Evolutionary conservation across 2,329 filamentous ascomycete genomes (phyloP).

Genomic region (Verticillium zaregamsianum): DNA sequence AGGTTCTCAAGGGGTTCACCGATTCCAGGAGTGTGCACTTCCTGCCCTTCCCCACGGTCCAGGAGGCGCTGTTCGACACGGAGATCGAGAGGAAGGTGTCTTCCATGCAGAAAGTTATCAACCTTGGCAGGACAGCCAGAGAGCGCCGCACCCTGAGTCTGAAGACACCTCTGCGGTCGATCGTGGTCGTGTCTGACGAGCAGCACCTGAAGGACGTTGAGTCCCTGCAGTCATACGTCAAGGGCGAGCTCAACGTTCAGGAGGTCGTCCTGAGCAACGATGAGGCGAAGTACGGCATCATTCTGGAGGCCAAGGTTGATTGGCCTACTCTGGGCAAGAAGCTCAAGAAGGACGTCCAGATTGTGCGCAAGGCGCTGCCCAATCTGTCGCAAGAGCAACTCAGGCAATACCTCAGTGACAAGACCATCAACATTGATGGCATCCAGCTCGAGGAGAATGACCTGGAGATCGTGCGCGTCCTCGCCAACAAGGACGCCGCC

Average conservation of each 20-base stretch:
- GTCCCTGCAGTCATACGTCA: slow-evolving; percentile 82
- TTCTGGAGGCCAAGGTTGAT: slow-evolving; percentile 85
- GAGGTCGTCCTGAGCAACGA: slow-evolving; percentile 81
- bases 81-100: slow-evolving; percentile 81
- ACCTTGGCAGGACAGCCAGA: slow-evolving; percentile 79
- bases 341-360: slow-evolving; percentile 88
- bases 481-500: slow-evolving; percentile 4
- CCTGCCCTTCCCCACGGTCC: slow-evolving; percentile 81
- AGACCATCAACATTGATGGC: slow-evolving; percentile 77
- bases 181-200: slow-evolving; percentile 83
- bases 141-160: slow-evolving; percentile 81
- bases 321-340: slow-evolving; percentile 96
- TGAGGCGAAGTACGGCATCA: slow-evolving; percentile 86
- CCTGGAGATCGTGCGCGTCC: slow-evolving; percentile 42
- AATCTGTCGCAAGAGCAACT: slow-evolving; percentile 75
- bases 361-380: slow-evolving; percentile 87
- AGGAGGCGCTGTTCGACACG: slow-evolving; percentile 81
- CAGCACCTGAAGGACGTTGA: slow-evolving; percentile 83
- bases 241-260: slow-evolving; percentile 85
- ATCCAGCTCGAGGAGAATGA: slow-evolving; percentile 81
- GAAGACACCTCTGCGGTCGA: slow-evolving; percentile 85
- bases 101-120: slow-evolving; percentile 94
- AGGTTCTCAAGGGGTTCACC: slow-evolving; percentile 58
- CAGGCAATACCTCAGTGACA: slow-evolving; percentile 68
- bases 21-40: slow-evolving; percentile 91